These are phyloP conservation scores for Pythium sp. DNA, from an alignment of 352 stramenopile species.

Conservation along the genomic window DNA sequence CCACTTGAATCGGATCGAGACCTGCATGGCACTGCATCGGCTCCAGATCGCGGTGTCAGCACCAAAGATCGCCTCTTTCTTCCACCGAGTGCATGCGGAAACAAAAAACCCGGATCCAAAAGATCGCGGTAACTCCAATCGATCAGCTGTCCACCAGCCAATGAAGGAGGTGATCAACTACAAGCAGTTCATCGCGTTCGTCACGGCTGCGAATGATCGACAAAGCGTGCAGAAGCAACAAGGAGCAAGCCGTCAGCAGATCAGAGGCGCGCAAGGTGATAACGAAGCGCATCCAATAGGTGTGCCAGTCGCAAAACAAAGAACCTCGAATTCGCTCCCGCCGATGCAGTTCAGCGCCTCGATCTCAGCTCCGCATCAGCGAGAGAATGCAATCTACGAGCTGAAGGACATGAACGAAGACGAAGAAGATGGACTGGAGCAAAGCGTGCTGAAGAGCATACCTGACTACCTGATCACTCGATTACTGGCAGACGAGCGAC, in stretches of 20 bases:
- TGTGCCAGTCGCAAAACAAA: not conserved
- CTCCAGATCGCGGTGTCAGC: conserved; percentile 62
- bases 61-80: conserved; percentile 62
- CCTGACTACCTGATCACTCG: conserved; percentile 26
- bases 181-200: conserved; percentile 73
- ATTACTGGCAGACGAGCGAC: conserved; percentile 19
- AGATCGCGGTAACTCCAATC: conserved; percentile 6
- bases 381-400: conserved; percentile 1
- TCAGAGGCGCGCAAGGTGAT: not conserved
- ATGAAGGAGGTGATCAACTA: conserved; percentile 72
- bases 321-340: not conserved
- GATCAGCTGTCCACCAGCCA: conserved; percentile 20
- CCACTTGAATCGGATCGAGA: conserved; percentile 69
- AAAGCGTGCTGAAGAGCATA: conserved; percentile 17
- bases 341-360: not conserved
- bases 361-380: not conserved
- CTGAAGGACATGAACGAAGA: conserved; percentile 2
- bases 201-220: conserved; percentile 46
- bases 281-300: not conserved
- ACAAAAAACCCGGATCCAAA: not conserved
- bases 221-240: conserved; percentile 21
- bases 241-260: conserved; percentile 8
- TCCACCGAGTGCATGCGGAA: conserved; percentile 42
- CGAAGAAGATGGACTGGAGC: conserved; percentile 24
- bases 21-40: conserved; percentile 66